These are phyloP conservation scores for Cladobotryum mycophilum DNA, from an alignment of 2,329 filamentous ascomycete species.

Conservation along the genomic window DNA sequence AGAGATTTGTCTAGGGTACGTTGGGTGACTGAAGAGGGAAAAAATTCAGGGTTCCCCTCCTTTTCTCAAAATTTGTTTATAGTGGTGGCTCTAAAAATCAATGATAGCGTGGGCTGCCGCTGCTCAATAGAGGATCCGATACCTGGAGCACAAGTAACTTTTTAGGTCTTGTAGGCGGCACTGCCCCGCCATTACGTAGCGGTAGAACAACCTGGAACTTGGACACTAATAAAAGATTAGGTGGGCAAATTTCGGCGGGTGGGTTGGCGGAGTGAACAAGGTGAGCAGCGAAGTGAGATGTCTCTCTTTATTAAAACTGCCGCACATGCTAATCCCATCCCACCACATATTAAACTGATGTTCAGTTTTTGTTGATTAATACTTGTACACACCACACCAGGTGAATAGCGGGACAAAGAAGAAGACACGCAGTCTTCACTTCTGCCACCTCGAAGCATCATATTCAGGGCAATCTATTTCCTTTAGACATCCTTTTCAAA, in stretches of 20 bases:
- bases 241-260: slow-evolving; percentile 9
- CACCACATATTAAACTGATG: too few species aligned
- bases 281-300: neutral
- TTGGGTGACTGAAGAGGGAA: too few species aligned
- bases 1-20: too few species aligned
- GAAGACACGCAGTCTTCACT: neutral
- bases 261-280: slow-evolving; percentile 8
- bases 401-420: neutral
- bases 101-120: too few species aligned
- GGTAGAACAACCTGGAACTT: neutral
- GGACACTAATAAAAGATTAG: too few species aligned
- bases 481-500: neutral
- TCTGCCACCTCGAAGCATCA: neutral
- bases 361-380: too few species aligned
- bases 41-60: too few species aligned
- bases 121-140: too few species aligned
- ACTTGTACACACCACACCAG: neutral
- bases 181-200: slow-evolving; percentile 33
- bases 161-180: slow-evolving; percentile 6
- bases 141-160: too few species aligned
- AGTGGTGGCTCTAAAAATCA: too few species aligned
- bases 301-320: neutral
- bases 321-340: slow-evolving; percentile 3
- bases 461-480: slow-evolving; percentile 2
- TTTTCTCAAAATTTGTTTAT: neutral